Conservation (phyloP, 2,329 filamentous ascomycete species). For the Microthyrium microscopicum region DNA sequence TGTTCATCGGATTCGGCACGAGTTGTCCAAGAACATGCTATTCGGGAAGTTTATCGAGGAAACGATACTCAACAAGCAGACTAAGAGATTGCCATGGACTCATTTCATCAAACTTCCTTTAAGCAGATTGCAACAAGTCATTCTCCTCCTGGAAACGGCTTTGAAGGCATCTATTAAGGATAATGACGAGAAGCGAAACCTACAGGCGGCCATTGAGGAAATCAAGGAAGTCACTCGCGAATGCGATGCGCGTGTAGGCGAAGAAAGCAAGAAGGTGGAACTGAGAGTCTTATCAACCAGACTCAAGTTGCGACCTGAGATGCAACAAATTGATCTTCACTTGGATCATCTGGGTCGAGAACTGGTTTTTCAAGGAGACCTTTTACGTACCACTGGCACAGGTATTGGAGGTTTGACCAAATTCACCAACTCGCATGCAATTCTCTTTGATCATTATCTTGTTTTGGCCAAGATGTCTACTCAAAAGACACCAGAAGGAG, state of each 20-base stretch:
- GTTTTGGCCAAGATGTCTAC: slow-evolving; percentile 75
- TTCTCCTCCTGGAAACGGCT: slow-evolving; percentile 66
- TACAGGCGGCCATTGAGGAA: slow-evolving; percentile 73
- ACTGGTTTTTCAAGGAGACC: slow-evolving; percentile 72
- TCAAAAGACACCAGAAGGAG: slow-evolving; percentile 33
- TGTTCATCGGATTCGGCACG: slow-evolving; percentile 65
- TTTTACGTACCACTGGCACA: slow-evolving; percentile 75
- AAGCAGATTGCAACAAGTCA: slow-evolving; percentile 79
- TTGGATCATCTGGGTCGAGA: slow-evolving; percentile 87
- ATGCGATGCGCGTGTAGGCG: slow-evolving; percentile 81
- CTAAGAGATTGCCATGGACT: slow-evolving; percentile 77
- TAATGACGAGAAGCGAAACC: slow-evolving; percentile 75
- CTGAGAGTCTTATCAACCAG: slow-evolving; percentile 72
- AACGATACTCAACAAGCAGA: slow-evolving; percentile 60
- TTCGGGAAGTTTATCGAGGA: slow-evolving; percentile 78
- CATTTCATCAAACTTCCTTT: slow-evolving; percentile 89
- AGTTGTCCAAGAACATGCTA: slow-evolving; percentile 66
- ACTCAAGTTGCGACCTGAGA: slow-evolving; percentile 70
- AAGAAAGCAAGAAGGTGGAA: slow-evolving; percentile 80
- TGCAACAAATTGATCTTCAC: slow-evolving; percentile 72
- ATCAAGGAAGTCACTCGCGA: slow-evolving; percentile 79
- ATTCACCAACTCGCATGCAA: slow-evolving; percentile 78
- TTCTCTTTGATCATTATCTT: slow-evolving; percentile 93
- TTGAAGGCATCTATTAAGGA: slow-evolving; percentile 70
- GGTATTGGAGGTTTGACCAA: slow-evolving; percentile 47